Conservation (phyloP, 352 stramenopile genomes). For the Phytopythium montanum region DNA sequence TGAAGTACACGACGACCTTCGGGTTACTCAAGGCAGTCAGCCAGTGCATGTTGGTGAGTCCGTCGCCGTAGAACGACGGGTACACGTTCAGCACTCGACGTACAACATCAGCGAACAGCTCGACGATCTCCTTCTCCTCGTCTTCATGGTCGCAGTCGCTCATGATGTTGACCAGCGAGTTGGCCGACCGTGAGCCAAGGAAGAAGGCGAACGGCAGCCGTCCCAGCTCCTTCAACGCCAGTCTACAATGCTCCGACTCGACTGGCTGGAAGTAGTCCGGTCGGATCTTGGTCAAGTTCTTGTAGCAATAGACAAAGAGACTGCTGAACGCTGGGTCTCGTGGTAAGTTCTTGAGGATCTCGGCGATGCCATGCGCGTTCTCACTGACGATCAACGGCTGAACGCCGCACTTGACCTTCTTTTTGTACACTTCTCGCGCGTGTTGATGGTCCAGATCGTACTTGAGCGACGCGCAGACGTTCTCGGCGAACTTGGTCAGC, state of each 20-base stretch:
- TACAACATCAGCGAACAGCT: conserved; percentile 69
- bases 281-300: conserved; percentile 41
- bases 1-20: conserved; percentile 58
- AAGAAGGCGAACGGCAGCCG: conserved; percentile 74
- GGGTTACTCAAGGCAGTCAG: conserved; percentile 41
- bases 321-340: conserved; percentile 70
- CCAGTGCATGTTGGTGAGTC: conserved; percentile 67
- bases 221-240: conserved; percentile 43
- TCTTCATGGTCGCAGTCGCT: conserved; percentile 34
- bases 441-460: conserved; percentile 77
- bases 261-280: conserved; percentile 55
- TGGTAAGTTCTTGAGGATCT: conserved; percentile 80
- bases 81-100: conserved; percentile 54
- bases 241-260: conserved; percentile 42
- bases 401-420: conserved; percentile 66
- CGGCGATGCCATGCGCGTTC: conserved; percentile 69
- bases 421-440: conserved; percentile 71
- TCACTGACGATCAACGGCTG: conserved; percentile 54
- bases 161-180: conserved; percentile 54
- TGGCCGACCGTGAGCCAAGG: conserved; percentile 46
- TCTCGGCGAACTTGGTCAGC: conserved; percentile 72
- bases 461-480: conserved; percentile 77
- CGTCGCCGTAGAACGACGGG: conserved; percentile 64
- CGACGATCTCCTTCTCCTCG: conserved; percentile 31
- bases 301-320: conserved; percentile 72